Percentiles rank a stretch among this genome's conserved stretches.
Evolutionary conservation across 176 grass and related monocot species (phyloP).

Genomic region (Lolium perenne): DNA sequence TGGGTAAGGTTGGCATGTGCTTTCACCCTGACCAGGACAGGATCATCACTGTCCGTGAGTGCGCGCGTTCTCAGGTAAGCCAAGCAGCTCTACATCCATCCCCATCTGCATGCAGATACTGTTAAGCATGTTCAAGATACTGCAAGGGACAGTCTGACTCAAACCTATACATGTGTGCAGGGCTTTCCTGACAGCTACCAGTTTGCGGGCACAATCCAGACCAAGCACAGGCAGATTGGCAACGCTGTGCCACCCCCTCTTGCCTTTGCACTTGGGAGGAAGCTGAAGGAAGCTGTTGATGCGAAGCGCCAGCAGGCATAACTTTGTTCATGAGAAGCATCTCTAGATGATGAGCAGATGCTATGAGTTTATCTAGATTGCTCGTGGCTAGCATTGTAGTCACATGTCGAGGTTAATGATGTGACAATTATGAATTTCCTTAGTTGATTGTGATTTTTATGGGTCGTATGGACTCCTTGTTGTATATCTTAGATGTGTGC

Average conservation of each 20-base stretch:
- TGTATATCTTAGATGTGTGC: slow-evolving; percentile 47
- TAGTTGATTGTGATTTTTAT: slow-evolving; percentile 24
- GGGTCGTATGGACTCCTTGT: background rate
- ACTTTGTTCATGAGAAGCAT: background rate
- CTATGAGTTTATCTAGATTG: background rate
- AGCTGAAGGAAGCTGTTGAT: slow-evolving; percentile 76
- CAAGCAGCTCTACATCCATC: slow-evolving; percentile 21
- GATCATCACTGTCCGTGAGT: slow-evolving; percentile 88
- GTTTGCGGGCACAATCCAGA: slow-evolving; percentile 89
- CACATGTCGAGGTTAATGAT: background rate
- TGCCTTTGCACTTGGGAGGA: slow-evolving; percentile 83
- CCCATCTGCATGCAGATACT: background rate
- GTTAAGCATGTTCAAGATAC: background rate
- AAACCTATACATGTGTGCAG: slow-evolving; percentile 50
- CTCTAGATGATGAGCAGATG: background rate
- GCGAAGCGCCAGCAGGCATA: slow-evolving; percentile 17
- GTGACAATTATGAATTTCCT: background rate
- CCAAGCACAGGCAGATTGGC: slow-evolving; percentile 92
- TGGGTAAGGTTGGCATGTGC: slow-evolving; percentile 98
- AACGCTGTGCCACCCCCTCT: slow-evolving; percentile 97
- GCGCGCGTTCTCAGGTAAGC: slow-evolving; percentile 83
- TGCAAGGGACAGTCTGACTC: background rate
- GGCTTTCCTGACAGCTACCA: slow-evolving; percentile 90
- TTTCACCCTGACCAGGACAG: slow-evolving; percentile 95
- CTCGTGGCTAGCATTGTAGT: slow-evolving; percentile 19